Evolutionary conservation across 805 yeast species (phyloP).

Genomic region (Saccharomyces jurei): DNA sequence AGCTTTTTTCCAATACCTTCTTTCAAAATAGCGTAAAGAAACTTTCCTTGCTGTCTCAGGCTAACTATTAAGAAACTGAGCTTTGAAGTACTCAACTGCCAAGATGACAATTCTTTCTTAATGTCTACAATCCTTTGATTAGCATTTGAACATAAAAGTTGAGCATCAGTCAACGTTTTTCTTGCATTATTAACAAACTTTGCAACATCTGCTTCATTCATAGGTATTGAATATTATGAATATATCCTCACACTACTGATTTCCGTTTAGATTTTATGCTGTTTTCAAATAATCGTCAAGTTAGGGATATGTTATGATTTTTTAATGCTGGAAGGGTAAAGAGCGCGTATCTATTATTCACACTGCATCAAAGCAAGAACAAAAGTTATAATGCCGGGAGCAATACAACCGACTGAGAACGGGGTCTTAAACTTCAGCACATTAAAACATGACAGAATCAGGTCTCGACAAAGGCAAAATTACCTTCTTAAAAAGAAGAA

Average conservation of each 20-base stretch:
- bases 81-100: conserved; percentile 37
- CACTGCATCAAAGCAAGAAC: background rate
- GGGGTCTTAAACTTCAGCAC: background rate
- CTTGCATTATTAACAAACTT: conserved; percentile 42
- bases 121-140: conserved; percentile 34
- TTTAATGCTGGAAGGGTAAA: background rate
- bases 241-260: background rate
- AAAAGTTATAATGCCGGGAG: background rate
- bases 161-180: conserved; percentile 41
- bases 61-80: conserved; percentile 40
- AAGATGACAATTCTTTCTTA: conserved; percentile 30
- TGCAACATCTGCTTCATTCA: conserved; percentile 8
- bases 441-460: background rate
- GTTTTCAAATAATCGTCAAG: background rate
- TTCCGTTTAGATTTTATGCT: background rate
- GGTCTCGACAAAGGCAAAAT: background rate
- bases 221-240: background rate
- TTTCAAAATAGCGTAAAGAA: conserved; percentile 30
- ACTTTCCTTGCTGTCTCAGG: conserved; percentile 38
- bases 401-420: background rate
- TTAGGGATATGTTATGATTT: background rate
- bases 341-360: background rate
- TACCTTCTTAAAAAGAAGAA: conserved; percentile 2
- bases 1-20: conserved; percentile 27
- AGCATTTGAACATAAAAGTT: conserved; percentile 44